Conservation (phyloP, 2,329 filamentous ascomycete species). For the Botrytis tulipae region DNA sequence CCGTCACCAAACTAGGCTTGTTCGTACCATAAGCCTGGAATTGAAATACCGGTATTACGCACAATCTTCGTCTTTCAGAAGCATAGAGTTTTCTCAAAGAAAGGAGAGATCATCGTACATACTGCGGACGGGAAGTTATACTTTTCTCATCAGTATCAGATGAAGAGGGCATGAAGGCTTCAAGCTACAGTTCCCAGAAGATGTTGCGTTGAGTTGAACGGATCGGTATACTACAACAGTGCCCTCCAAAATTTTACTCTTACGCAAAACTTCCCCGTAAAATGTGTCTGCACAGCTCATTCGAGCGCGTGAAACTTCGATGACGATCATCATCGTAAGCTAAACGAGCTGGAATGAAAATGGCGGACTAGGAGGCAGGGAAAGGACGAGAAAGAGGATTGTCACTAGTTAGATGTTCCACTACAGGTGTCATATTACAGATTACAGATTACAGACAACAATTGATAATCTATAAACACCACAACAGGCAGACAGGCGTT, state of each 20-base stretch:
- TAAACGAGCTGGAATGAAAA: not conserved
- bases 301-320: not conserved
- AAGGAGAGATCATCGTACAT: conserved; percentile 58
- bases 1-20: conserved; percentile 69
- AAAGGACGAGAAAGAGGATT: not conserved
- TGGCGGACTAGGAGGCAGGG: not conserved
- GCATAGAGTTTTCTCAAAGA: conserved; percentile 64
- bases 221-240: conserved; percentile 15
- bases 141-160: not conserved
- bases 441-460: not conserved
- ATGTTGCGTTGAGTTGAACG: not conserved
- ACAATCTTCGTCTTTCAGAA: conserved; percentile 82
- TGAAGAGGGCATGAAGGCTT: not conserved
- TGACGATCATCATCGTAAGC: not conserved
- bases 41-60: conserved; percentile 85
- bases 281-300: not conserved
- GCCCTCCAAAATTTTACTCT: not conserved
- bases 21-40: conserved; percentile 73
- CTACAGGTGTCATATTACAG: conserved; percentile 19
- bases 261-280: no score
- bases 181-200: not conserved
- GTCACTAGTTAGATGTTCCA: not conserved
- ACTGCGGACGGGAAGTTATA: not conserved
- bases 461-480: conserved; percentile 24
- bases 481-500: not conserved